Conservation (phyloP, 305 asterid genomes). For the Vinca major region DNA sequence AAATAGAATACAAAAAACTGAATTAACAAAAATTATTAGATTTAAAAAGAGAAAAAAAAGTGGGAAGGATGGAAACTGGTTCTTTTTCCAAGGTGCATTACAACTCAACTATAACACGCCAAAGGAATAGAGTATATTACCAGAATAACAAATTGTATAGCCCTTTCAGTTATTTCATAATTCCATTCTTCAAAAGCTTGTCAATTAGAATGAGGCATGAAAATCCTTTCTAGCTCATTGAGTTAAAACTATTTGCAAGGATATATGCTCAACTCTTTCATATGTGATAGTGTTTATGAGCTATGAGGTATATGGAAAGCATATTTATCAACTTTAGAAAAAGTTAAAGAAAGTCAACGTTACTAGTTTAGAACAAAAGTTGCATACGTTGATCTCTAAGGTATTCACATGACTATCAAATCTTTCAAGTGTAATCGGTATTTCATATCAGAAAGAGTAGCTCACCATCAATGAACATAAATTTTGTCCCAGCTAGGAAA, state of each 20-base stretch:
- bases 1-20: constrained; percentile 11
- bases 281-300: not conserved
- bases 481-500: constrained; percentile 2
- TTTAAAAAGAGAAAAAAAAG: not conserved
- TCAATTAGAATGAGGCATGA: not conserved
- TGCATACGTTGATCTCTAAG: not conserved
- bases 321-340: not conserved
- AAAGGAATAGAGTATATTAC: not conserved
- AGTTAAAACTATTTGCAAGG: not conserved
- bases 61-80: not conserved
- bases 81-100: not conserved
- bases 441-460: not conserved
- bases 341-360: no score
- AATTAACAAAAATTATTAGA: not conserved
- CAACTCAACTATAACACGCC: not conserved
- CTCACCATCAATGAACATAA: constrained; percentile 16
- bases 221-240: not conserved
- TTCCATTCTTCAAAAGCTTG: not conserved
- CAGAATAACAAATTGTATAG: not conserved
- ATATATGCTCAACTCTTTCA: not conserved
- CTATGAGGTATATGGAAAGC: not conserved
- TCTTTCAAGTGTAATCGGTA: not conserved
- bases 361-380: not conserved
- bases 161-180: not conserved
- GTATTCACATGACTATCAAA: not conserved